Conservation (phyloP, 148 eudicot species). For the Euryodendron excelsum region DNA sequence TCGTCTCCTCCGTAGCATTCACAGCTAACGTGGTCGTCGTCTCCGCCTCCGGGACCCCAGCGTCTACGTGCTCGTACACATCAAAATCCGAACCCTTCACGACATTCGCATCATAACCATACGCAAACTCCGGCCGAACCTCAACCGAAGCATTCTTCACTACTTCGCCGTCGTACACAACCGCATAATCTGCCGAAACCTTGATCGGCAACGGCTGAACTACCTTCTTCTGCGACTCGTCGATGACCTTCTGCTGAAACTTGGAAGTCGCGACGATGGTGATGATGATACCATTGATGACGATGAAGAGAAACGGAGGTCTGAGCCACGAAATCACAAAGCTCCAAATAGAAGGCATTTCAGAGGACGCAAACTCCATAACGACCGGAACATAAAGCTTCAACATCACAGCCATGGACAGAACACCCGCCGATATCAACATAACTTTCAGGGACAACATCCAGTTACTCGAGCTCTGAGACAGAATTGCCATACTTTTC, state of each 20-base stretch:
- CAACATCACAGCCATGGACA: slow-evolving; percentile 43
- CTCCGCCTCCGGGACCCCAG: slow-evolving; percentile 10
- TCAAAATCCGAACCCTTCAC: slow-evolving; percentile 6
- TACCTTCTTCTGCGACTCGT: slow-evolving; percentile 5
- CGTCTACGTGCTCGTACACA: neutral
- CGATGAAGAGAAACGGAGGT: slow-evolving; percentile 66
- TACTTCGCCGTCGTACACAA: slow-evolving; percentile 14
- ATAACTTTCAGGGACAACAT: slow-evolving; percentile 35
- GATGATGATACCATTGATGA: slow-evolving; percentile 76
- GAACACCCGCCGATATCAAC: slow-evolving; percentile 40
- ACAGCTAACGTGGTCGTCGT: neutral
- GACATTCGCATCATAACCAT: slow-evolving; percentile 7
- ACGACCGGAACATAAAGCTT: slow-evolving; percentile 41
- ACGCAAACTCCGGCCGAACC: slow-evolving; percentile 22
- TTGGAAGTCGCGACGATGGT: slow-evolving; percentile 75
- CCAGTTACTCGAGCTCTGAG: slow-evolving; percentile 10
- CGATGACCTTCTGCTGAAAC: slow-evolving; percentile 32
- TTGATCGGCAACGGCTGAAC: slow-evolving; percentile 11
- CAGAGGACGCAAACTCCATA: slow-evolving; percentile 30
- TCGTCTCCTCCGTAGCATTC: slow-evolving; percentile 6
- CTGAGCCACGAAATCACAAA: slow-evolving; percentile 46
- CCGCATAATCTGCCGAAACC: slow-evolving; percentile 5
- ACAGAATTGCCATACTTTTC: slow-evolving; percentile 16
- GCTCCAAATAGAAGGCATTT: slow-evolving; percentile 45
- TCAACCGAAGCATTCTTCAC: slow-evolving; percentile 16